A percentile compares a stretch with the other conserved stretches of the same genome.
phyloP scores from a whole-genome alignment of 192 early-diverging fungal genomes.

The Mortierella hygrophila region DNA sequence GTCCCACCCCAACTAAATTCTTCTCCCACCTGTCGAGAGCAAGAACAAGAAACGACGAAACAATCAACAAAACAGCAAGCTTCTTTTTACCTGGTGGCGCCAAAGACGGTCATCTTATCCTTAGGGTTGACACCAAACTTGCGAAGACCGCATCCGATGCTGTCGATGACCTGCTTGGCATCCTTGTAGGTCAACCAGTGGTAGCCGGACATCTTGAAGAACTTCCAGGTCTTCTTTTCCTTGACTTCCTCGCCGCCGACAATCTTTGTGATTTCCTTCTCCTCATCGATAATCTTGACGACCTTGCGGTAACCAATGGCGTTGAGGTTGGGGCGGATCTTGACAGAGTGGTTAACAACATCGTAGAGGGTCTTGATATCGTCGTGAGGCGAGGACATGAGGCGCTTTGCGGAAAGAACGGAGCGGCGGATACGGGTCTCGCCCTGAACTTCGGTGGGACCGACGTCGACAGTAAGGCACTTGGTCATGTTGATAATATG shows the following conservation, averaged over 20 bases:
- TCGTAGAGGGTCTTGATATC: slow-evolving; percentile 80
- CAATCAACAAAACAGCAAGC: not conserved
- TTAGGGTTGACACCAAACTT: slow-evolving; percentile 69
- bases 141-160: slow-evolving; percentile 80
- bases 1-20: not conserved
- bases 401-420: slow-evolving; percentile 56
- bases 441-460: slow-evolving; percentile 49
- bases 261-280: slow-evolving; percentile 77
- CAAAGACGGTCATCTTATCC: slow-evolving; percentile 73
- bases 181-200: slow-evolving; percentile 86
- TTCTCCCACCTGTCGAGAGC: not conserved
- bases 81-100: slow-evolving; percentile 72
- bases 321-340: slow-evolving; percentile 67
- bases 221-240: slow-evolving; percentile 88
- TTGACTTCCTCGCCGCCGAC: slow-evolving; percentile 68
- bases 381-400: slow-evolving; percentile 58
- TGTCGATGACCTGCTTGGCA: slow-evolving; percentile 62
- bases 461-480: slow-evolving; percentile 57
- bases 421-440: slow-evolving; percentile 64
- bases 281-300: slow-evolving; percentile 76
- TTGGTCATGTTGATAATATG: slow-evolving; percentile 48
- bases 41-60: not conserved
- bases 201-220: slow-evolving; percentile 84
- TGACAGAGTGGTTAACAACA: slow-evolving; percentile 69
- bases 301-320: slow-evolving; percentile 80